Base-by-base conservation (phyloP, 768 basidiomycete species). In the Dioszegia hungarica region DNA sequence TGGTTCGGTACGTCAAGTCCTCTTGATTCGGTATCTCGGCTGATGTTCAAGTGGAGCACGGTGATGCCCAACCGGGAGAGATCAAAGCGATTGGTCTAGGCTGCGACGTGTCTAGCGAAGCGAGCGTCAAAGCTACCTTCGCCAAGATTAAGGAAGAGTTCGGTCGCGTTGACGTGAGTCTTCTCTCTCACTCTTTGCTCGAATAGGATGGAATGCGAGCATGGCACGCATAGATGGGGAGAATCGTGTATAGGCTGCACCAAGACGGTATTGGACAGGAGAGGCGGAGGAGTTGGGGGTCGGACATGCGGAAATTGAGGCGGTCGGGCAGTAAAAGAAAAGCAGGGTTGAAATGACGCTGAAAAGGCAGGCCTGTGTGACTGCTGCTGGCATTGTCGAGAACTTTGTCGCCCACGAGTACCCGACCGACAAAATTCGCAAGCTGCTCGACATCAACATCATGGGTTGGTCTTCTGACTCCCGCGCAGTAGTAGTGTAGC, bases 341-440 rank as follows among this genome's bases (percentile, higher is more conserved):
- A n/a, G n/a, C n/a, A n/a, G n/a, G n/a, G n/a, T n/a, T n/a, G n/a
- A n/a, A n/a, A n/a, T n/a, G n/a, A n/a, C 19, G 29, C 54, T 61
- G 34, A 45, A 14, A 1, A 27, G n/a, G n/a, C 14, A 79, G 81
- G 24, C 84, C 80, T 38, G 92, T 54, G 89, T 90, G 24, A 91
- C 87, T 54, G 91, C 94, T 50, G 93, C 93, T 83, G 79, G 78
- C 58, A 75, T 78, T 45, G 77, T 79, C 20, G 88, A 93, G 78
- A 93, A 92, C 78, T 88, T 86, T 75, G 79, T 89, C 34, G 90
- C 90, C 1, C 81, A 90, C 53, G 89, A 91, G 84, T 91, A 97
- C 78, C 93, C 93, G 2, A 83, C 85, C 50, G 87, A 90, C 60
- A 86, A 87, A 49, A 84, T 90, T 67, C 86, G 86, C 74, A 83